Evolutionary conservation across 2,329 filamentous ascomycete species (phyloP), one percentile per base, ranked within the genome.

Genomic region (Colletotrichum theobromicola): DNA sequence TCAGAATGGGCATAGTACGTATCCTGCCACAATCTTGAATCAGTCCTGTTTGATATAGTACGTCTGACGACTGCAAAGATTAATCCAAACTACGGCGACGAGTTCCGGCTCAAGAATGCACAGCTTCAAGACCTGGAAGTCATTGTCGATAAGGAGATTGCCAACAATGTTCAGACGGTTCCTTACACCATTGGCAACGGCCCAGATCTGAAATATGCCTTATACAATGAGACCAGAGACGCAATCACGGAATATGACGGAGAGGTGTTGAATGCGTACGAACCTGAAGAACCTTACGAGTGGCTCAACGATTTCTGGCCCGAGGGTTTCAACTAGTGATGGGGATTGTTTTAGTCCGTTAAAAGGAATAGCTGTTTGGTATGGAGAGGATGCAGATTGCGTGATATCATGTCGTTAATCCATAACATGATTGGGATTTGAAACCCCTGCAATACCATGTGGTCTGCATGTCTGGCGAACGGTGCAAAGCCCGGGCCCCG

Each of bases 301-400:
- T 91, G 90, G 74, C 87, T 87, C 70, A 87, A 87, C 37, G 89
- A 87, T 76, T 92, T 92, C 70, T 86, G 78, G 77, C 79, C 80
- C 0, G 78, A 81, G 10, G 80, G 80, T 0, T 81, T 81, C 58
- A 73, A 73, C 50, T 70, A 12, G 24, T n/a, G 7, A 53, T 8
- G 8, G 24, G 34, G 34, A 37, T 8, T 37, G 34, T 37, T 8
- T 8, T 28, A 26, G 53, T 5, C 26, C 53, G 0, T 9, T 57
- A 4, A 26, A 8, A 21, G 15, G 21, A 57, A 57, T n/a, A 21
- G 42, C 10, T 0, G 9, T 1, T 18, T 21, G n/a, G 42, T 10
- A 46, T 46, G 42, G 7, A 21, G 0, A 46, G 18, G n/a, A 46
- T 46, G 42, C 18, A 46, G 6, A 21, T 46, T 46, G n/a, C 6